Percentiles rank a stretch among this genome's conserved stretches.
Evolutionary conservation across 2,329 filamentous ascomycete species (phyloP).

Genomic region (Colletotrichum sansevieriae): DNA sequence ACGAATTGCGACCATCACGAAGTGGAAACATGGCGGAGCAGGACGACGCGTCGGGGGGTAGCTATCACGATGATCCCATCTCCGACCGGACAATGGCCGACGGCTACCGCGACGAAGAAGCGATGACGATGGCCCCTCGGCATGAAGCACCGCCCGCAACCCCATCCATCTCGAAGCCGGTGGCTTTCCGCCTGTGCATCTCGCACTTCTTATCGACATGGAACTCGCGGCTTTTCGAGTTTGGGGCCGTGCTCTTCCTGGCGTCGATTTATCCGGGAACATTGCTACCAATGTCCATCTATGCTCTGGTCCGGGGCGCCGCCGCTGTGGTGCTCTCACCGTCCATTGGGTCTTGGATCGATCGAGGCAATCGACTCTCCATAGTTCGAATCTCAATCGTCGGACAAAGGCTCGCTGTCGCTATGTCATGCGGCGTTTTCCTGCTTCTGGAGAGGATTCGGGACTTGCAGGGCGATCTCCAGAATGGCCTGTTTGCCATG

Average conservation of each 20-base stretch:
- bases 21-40: conserved; percentile 2
- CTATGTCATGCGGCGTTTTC: conserved; percentile 61
- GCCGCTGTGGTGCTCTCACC: conserved; percentile 71
- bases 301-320: conserved; percentile 71
- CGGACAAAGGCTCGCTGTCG: conserved; percentile 59
- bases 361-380: conserved; percentile 63
- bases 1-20: not conserved
- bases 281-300: conserved; percentile 76
- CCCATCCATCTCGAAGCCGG: not conserved
- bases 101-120: conserved; percentile 14
- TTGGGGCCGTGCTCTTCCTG: conserved; percentile 71
- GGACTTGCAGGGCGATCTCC: conserved; percentile 18
- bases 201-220: conserved; percentile 74
- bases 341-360: conserved; percentile 70
- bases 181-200: conserved; percentile 58
- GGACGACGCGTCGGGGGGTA: not conserved
- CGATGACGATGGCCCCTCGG: conserved; percentile 13
- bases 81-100: not conserved
- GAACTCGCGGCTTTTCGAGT: conserved; percentile 75
- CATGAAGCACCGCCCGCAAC: not conserved
- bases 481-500: conserved; percentile 49
- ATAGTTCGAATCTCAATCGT: conserved; percentile 66
- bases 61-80: conserved; percentile 10
- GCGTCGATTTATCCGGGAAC: conserved; percentile 69
- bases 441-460: conserved; percentile 48